Percentiles rank a stretch among this genome's conserved stretches.
Conservation (phyloP, 164 flowering plant genomes). For the Magnolia kwangsiensis region DNA sequence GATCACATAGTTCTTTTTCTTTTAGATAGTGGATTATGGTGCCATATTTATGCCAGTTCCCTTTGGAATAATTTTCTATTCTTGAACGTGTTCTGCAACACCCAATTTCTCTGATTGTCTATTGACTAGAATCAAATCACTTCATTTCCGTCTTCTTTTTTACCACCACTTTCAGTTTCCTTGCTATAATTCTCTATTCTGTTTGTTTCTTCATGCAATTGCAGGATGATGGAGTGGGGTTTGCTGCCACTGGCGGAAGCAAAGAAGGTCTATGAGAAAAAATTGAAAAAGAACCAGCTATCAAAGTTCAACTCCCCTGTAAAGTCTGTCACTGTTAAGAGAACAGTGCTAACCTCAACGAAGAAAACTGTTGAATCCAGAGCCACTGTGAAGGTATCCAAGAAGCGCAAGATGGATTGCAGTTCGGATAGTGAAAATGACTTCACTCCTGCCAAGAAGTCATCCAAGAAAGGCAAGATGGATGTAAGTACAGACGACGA, state of each 20-base stretch:
- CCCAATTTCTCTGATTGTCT: no score
- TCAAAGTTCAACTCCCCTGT: conserved; percentile 38
- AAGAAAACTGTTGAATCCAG: conserved; percentile 29
- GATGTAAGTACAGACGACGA: conserved; percentile 35
- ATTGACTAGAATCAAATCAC: no score
- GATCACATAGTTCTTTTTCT: no score
- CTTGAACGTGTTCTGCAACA: no score
- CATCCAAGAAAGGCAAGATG: conserved; percentile 41
- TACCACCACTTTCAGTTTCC: no score
- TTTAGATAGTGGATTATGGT: no score
- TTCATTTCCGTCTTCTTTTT: no score
- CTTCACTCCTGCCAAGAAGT: conserved; percentile 7
- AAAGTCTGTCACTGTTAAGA: conserved; percentile 41
- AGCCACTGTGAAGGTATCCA: conserved; percentile 16
- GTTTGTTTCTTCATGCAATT: neutral
- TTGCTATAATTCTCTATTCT: neutral
- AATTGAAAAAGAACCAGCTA: conserved; percentile 45
- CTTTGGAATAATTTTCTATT: neutral
- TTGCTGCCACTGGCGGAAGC: conserved; percentile 63
- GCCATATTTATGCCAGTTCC: neutral
- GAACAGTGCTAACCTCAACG: conserved; percentile 20
- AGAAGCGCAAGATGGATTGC: conserved; percentile 43
- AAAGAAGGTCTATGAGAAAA: conserved; percentile 55
- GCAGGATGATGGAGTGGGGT: conserved; percentile 94
- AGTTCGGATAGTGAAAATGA: conserved; percentile 34